Conservation (phyloP, 345 rosid genomes). For the Linum usitatissimum region DNA sequence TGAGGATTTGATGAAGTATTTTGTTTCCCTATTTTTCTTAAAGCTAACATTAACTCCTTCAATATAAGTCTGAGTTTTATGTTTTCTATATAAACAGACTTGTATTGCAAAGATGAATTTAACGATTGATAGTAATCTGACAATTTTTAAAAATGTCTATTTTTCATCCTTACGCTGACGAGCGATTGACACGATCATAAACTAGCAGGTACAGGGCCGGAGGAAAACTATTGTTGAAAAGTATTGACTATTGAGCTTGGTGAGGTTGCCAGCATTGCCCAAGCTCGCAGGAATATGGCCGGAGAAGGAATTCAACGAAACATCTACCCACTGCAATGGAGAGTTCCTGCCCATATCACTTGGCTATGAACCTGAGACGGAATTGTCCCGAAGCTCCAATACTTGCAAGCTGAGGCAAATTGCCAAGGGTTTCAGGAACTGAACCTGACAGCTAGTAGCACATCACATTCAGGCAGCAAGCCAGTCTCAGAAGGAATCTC, state of each 20-base stretch:
- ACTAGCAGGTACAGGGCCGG: constrained; percentile 60
- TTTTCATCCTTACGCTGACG: constrained; percentile 76
- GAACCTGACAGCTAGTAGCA: constrained; percentile 62
- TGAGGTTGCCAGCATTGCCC: constrained; percentile 68
- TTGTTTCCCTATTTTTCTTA: too few species aligned
- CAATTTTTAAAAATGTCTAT: too few species aligned
- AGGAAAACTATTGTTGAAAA: constrained; percentile 76
- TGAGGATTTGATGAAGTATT: too few species aligned
- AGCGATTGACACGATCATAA: constrained; percentile 49
- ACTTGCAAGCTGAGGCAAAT: constrained; percentile 39
- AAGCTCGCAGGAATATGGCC: constrained; percentile 56
- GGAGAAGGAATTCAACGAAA: constrained; percentile 69
- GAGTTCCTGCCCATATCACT: constrained; percentile 61
- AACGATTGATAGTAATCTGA: too few species aligned
- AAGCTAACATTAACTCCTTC: too few species aligned
- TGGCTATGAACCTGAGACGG: constrained; percentile 67
- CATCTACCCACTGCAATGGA: constrained; percentile 72
- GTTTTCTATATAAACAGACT: too few species aligned
- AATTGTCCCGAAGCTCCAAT: constrained; percentile 89
- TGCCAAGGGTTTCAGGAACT: constrained; percentile 45
- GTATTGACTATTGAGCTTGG: constrained; percentile 81
- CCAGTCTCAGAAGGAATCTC: constrained; percentile 50
- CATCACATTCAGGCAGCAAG: constrained; percentile 63
- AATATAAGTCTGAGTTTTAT: too few species aligned
- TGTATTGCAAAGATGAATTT: too few species aligned